Conservation (phyloP, 1,139 yeast species). For the Candida anutae region DNA sequence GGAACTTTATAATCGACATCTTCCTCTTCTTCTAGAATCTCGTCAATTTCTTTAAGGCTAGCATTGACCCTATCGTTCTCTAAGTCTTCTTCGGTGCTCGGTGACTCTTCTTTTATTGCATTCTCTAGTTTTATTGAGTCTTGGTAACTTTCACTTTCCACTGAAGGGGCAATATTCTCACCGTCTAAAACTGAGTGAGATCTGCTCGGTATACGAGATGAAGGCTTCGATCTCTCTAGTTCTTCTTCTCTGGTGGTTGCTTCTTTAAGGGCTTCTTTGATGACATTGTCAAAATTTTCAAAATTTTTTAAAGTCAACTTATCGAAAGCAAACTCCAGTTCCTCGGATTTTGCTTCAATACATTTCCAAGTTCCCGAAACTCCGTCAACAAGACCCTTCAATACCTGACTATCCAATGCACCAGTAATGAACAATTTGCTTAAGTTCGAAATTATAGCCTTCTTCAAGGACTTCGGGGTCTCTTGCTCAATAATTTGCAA, state of each 20-base stretch:
- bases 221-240: constrained; percentile 2
- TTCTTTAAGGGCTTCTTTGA: constrained; percentile 20
- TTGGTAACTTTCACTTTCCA: constrained; percentile 1
- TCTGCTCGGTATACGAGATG: constrained; percentile 5
- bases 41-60: constrained; percentile 25
- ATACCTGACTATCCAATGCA: constrained; percentile 20
- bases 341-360: constrained; percentile 17
- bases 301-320: constrained; percentile 37
- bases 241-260: constrained; percentile 17
- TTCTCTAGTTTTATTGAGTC: constrained; percentile 5
- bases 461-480: constrained; percentile 47
- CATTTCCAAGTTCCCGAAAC: constrained; percentile 25
- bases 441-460: constrained; percentile 47
- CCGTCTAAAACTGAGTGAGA: constrained; percentile 10
- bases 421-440: constrained; percentile 36
- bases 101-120: constrained; percentile 5
- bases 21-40: constrained; percentile 32
- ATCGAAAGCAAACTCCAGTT: constrained; percentile 33
- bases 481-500: constrained; percentile 44
- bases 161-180: constrained; percentile 6
- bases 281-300: constrained; percentile 30
- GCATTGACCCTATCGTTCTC: constrained; percentile 4
- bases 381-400: constrained; percentile 26
- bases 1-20: constrained; percentile 32
- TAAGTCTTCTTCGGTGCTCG: constrained; percentile 2